Evolutionary conservation across 495 filamentous ascomycete species (phyloP), one percentile per base, ranked within the genome.

Genomic region (Hyphodiscus hymeniophilus): DNA sequence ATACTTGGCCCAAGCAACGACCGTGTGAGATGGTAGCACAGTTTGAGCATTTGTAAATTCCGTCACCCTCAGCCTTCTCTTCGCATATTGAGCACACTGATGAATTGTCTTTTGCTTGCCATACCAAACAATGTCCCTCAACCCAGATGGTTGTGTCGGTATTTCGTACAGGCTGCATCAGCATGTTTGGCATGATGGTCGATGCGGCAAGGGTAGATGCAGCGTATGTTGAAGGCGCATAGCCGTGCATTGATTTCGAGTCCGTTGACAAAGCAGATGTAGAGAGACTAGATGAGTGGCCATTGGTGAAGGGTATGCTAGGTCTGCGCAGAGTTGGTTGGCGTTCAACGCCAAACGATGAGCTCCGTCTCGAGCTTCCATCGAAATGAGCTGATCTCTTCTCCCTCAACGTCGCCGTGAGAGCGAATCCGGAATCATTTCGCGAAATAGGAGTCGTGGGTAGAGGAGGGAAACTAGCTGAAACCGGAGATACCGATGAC

Each of bases 161-260:
- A 57, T 95, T 94, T 30, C 77, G 72, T 7, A 95, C 85, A 2
- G 86, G 88, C 59, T 94, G 89, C 52, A 87, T 71, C 39, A 87
- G 70, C 66, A 94, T 79, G 60, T 89, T 87, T 11, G 92, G 91
- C 79, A 98, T 95, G 58, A 98, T 82, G 0, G 92, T 98, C 12
- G 89, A 95, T n/a, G 92, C 92, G 24, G 92, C 92, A n/a, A 97
- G 74, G 8, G 92, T 98, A 13, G 90, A 95, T 57, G 91, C 87
- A 2, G 92, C 92, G 66, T 96, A 98, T 2, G 90, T 87, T 2
- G 91, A 96, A 1, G 92, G 91, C 2, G 92, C 90, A 67, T 98
- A 98, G 3, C 74, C 76, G 13, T 81, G 83, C 12, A 81, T 91
- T 1, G 80, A 79, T 15, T 83, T 77, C 39, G 83, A 75, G 53